Percentiles rank a stretch among this genome's conserved stretches.
phyloP scores from a whole-genome alignment of 495 filamentous ascomycete species.

The Penicillium antarcticum region DNA sequence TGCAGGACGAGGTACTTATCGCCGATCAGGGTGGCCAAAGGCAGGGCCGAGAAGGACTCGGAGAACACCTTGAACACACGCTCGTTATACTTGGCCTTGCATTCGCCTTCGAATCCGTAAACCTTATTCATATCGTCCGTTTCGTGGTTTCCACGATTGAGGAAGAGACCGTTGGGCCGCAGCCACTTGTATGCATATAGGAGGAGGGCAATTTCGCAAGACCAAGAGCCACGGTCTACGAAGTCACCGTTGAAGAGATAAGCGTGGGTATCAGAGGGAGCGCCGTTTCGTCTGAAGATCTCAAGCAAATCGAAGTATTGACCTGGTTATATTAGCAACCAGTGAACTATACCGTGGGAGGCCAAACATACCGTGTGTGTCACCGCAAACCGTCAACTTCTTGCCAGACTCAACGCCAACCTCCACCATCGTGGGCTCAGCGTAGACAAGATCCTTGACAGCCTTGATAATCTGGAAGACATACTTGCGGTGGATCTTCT shows the following conservation, averaged over 20 bases:
- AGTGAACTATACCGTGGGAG: not conserved
- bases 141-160: constrained; percentile 98
- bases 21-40: constrained; percentile 88
- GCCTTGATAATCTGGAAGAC: constrained; percentile 92
- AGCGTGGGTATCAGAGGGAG: constrained; percentile 75
- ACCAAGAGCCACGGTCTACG: constrained; percentile 96
- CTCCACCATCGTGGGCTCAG: constrained; percentile 97
- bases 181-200: constrained; percentile 98
- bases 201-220: constrained; percentile 88
- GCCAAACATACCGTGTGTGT: constrained; percentile 78
- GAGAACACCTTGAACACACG: constrained; percentile 96
- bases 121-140: constrained; percentile 99
- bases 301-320: constrained; percentile 98
- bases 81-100: constrained; percentile 96
- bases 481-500: constrained; percentile 94
- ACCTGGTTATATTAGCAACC: constrained; percentile 45
- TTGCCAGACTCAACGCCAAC: constrained; percentile 73
- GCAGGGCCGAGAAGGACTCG: constrained; percentile 93
- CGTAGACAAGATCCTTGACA: constrained; percentile 83
- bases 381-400: constrained; percentile 90
- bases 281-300: constrained; percentile 89
- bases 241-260: constrained; percentile 99
- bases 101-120: constrained; percentile 98
- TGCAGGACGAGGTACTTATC: constrained; percentile 90
- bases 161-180: constrained; percentile 80